A percentile compares a stretch with the other conserved stretches of the same genome.
Evolutionary conservation across 305 asterid species (phyloP).

Genomic region (Fraxinus greggii): DNA sequence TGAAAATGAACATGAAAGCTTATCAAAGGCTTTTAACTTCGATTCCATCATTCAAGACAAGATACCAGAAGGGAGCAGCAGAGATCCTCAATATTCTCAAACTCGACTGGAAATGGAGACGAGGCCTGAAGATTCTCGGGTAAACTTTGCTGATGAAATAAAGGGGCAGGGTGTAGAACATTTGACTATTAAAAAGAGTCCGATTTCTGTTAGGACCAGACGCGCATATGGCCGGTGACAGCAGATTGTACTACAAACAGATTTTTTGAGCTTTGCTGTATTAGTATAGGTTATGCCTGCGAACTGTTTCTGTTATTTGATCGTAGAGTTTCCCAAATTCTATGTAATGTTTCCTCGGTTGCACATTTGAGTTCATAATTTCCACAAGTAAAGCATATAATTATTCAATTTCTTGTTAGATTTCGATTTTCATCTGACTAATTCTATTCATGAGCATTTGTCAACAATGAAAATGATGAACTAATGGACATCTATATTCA

Average conservation of each 20-base stretch:
- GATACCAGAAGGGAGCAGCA: slow-evolving; percentile 14
- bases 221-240: slow-evolving; percentile 31
- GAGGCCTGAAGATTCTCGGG: background rate
- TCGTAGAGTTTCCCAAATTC: background rate
- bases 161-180: slow-evolving; percentile 23
- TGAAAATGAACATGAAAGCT: slow-evolving; percentile 26
- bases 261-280: slow-evolving; percentile 12
- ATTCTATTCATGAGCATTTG: background rate
- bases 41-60: background rate
- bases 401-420: background rate
- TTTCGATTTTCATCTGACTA: background rate
- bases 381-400: background rate
- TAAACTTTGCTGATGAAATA: slow-evolving; percentile 5
- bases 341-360: slow-evolving; percentile 17
- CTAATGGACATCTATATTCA: background rate
- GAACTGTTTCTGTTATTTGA: background rate
- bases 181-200: slow-evolving; percentile 40
- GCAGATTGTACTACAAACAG: background rate
- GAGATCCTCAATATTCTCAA: slow-evolving; percentile 8
- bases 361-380: background rate
- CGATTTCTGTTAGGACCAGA: slow-evolving; percentile 51
- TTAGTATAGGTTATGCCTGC: background rate
- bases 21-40: background rate
- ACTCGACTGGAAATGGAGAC: background rate
- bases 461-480: background rate